These are phyloP conservation scores for Mortierella sp. DNA, from an alignment of 371 early-diverging fungal genomes.

Conservation along the genomic window DNA sequence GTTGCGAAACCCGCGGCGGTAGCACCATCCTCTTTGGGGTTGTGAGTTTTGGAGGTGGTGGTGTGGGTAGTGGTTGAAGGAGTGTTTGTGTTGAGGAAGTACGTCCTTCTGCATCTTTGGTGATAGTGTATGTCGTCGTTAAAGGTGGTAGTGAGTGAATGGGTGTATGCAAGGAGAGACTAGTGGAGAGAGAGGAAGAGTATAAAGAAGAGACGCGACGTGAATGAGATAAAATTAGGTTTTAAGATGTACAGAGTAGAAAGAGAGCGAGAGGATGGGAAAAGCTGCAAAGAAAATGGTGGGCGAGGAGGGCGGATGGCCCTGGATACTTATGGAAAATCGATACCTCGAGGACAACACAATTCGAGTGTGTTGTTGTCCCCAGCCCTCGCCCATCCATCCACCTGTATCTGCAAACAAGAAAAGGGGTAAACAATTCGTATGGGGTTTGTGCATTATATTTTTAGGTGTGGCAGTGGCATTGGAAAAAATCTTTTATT, in stretches of 20 bases:
- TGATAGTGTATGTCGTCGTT: not conserved
- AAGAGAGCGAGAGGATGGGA: not conserved
- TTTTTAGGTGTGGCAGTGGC: slow-evolving; percentile 10
- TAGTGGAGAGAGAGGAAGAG: not conserved
- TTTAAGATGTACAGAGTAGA: too few relatives aligned
- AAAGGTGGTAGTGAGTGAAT: not conserved
- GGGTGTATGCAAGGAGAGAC: not conserved
- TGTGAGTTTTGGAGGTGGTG: not conserved
- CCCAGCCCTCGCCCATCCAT: not conserved
- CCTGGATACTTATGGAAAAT: not conserved
- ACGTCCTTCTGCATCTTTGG: not conserved
- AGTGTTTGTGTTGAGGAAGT: slow-evolving; percentile 1
- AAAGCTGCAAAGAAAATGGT: not conserved
- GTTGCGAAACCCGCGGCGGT: not conserved
- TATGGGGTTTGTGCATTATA: not conserved
- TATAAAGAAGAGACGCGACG: not conserved
- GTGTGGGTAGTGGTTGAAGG: not conserved
- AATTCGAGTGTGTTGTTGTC: not conserved
- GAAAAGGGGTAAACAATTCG: not conserved
- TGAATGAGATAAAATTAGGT: not conserved
- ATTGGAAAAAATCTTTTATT: too few relatives aligned
- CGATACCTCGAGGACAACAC: not conserved
- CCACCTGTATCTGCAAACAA: not conserved
- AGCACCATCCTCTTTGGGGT: not conserved
- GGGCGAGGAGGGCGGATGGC: not conserved